Evolutionary conservation across 2,329 filamentous ascomycete species (phyloP), one percentile per base, ranked within the genome.

Genomic region (Didymella glomerata): DNA sequence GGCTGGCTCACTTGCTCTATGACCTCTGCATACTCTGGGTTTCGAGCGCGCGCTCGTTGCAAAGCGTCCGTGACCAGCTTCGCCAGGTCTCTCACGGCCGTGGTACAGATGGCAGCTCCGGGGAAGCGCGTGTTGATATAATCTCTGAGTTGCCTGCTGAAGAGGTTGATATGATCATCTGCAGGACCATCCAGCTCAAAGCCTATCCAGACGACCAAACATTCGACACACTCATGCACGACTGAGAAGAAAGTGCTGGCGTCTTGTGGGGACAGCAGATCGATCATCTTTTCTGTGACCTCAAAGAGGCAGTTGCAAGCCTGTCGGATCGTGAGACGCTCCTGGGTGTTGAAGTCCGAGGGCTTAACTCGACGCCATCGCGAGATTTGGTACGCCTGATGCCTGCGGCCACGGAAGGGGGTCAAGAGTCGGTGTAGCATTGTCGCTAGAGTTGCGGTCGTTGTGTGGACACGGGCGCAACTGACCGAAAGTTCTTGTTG

Each of bases 361-460:
- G 47, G 20, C 11, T 48, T 46, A 1, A 28, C 25, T 11, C 34
- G 27, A 45, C 24, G 34, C 54, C 48, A 57, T 22, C 11, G 46
- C 3, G 36, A 22, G 8, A 57, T 48, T 10, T 57, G 42, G 13
- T 52, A 42, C 3, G 18, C 27, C 18, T 57, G 54, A 1, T 42
- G 20, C 34, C 6, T n/a, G 16, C 54, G 42, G 11, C 48, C 40
- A 22, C 42, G 36, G n/a, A 52, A 20, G 8, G 24, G 11, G 5
- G 34, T 11, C 25, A 24, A 9, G 7, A 48, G 20, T 34, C n/a
- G 42, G 11, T 34, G 3, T 16, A 51, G n/a, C 54, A 57, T 57
- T 4, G 6, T n/a, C 16, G 20, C 4, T 25, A 4, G 22, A 13
- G 41, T 44, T n/a, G 11, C 3, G 22, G 24, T n/a, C 6, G 24